A percentile compares a stretch with the other conserved stretches of the same genome.
These are phyloP conservation scores for Ceratobasidium sp. DNA, from an alignment of 1,284 basidiomycete species.

Conservation along the genomic window DNA sequence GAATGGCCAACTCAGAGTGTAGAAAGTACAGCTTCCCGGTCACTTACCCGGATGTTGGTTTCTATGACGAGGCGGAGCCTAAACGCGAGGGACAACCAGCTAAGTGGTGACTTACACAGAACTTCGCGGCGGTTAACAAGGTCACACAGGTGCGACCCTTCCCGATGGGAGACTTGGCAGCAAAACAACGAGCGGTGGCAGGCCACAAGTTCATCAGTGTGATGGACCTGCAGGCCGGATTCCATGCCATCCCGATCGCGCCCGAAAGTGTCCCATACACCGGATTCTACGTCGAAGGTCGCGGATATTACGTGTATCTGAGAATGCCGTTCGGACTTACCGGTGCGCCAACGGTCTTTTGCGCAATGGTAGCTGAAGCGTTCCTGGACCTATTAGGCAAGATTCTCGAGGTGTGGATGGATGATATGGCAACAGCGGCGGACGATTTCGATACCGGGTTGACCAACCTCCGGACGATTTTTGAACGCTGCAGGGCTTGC, in stretches of 20 bases:
- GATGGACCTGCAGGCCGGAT: slow-evolving; percentile 44
- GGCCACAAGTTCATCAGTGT: slow-evolving; percentile 41
- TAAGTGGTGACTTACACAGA: slow-evolving; percentile 51
- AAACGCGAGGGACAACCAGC: not conserved
- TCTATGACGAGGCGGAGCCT: not conserved
- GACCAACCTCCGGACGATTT: slow-evolving; percentile 4
- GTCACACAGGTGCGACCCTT: slow-evolving; percentile 49
- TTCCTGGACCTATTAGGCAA: too few species aligned
- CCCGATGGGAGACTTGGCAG: slow-evolving; percentile 35
- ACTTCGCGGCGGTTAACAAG: slow-evolving; percentile 49
- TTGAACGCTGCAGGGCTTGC: slow-evolving; percentile 5
- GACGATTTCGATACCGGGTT: slow-evolving; percentile 40
- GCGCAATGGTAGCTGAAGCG: slow-evolving; percentile 41
- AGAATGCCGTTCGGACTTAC: slow-evolving; percentile 30
- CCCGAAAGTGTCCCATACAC: not conserved
- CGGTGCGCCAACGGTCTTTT: slow-evolving; percentile 35
- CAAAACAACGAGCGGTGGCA: slow-evolving; percentile 33
- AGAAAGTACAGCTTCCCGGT: slow-evolving; percentile 12
- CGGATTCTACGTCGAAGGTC: slow-evolving; percentile 46
- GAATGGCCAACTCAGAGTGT: slow-evolving; percentile 47
- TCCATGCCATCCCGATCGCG: slow-evolving; percentile 42
- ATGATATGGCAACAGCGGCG: slow-evolving; percentile 37
- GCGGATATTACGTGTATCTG: slow-evolving; percentile 45
- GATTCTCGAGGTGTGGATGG: slow-evolving; percentile 50
- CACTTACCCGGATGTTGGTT: slow-evolving; percentile 1